These are phyloP conservation scores for Arabis hirsuta DNA, from an alignment of 345 rosid genomes.

Conservation along the genomic window DNA sequence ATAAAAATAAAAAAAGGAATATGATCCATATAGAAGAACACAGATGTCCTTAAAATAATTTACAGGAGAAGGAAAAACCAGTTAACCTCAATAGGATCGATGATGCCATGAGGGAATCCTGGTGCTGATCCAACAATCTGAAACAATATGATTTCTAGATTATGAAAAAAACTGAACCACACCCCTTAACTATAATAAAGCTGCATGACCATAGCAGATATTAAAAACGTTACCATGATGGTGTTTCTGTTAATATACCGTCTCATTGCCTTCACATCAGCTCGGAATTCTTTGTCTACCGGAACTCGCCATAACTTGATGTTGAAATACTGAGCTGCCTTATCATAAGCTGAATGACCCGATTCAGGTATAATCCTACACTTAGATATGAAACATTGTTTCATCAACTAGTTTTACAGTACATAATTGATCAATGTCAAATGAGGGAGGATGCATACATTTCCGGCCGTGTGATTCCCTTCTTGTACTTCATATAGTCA, in stretches of 20 bases:
- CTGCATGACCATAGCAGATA: neutral
- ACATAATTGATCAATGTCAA: slow-evolving; percentile 3
- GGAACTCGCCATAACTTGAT: slow-evolving; percentile 93
- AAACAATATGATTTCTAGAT: slow-evolving; percentile 36
- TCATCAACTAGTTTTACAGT: slow-evolving; percentile 21
- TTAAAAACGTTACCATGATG: slow-evolving; percentile 64
- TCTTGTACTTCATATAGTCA: slow-evolving; percentile 86
- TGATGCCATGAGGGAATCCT: slow-evolving; percentile 95
- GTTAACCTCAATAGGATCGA: slow-evolving; percentile 92
- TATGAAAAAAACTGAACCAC: neutral
- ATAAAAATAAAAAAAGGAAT: slow-evolving; percentile 15
- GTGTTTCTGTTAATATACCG: slow-evolving; percentile 74
- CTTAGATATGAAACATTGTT: slow-evolving; percentile 29
- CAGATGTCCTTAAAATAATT: neutral
- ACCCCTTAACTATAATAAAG: slow-evolving; percentile 13
- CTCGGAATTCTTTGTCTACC: slow-evolving; percentile 78
- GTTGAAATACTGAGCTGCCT: slow-evolving; percentile 94
- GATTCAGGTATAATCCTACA: slow-evolving; percentile 93
- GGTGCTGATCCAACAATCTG: slow-evolving; percentile 99
- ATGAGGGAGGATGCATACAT: slow-evolving; percentile 52
- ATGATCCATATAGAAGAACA: slow-evolving; percentile 22
- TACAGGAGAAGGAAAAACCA: neutral
- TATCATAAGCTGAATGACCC: slow-evolving; percentile 97
- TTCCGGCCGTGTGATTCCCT: slow-evolving; percentile 89
- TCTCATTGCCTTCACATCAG: slow-evolving; percentile 78